Evolutionary conservation across 2,329 filamentous ascomycete genomes (phyloP).

Genomic region (Cryphonectria nitschkei): DNA sequence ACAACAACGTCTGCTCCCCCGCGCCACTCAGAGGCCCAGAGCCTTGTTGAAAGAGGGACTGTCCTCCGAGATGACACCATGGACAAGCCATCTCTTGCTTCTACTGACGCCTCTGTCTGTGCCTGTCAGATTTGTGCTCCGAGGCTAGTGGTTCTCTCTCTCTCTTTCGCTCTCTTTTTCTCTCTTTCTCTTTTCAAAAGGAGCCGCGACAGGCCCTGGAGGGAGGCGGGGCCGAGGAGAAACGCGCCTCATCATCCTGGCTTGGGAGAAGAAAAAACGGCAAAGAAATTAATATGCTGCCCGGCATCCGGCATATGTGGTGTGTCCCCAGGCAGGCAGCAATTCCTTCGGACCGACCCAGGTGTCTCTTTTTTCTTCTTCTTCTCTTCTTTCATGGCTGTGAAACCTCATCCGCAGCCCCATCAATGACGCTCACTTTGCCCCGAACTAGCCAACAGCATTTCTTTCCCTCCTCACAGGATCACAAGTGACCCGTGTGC

Average conservation of each 20-base stretch:
- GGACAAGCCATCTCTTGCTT: conserved; percentile 4
- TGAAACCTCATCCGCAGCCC: neutral
- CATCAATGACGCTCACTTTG: neutral
- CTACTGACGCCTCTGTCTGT: neutral
- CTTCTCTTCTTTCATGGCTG: neutral
- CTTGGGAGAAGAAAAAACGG: too few relatives aligned
- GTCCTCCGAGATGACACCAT: neutral
- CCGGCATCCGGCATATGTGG: neutral
- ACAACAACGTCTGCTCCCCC: neutral
- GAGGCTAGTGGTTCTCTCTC: neutral
- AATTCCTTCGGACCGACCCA: conserved; percentile 2
- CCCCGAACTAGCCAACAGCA: neutral
- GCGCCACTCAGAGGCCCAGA: neutral
- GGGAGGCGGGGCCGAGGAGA: neutral
- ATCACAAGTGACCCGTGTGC: neutral
- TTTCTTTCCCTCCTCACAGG: neutral
- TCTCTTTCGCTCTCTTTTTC: neutral
- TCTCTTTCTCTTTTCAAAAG: neutral
- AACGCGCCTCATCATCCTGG: neutral
- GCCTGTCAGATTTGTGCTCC: neutral
- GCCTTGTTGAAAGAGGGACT: neutral
- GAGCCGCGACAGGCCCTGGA: neutral
- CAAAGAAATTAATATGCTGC: neutral
- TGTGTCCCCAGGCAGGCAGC: neutral
- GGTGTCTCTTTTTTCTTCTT: too few relatives aligned